Percentiles rank a stretch among this genome's conserved stretches.
Conservation (phyloP, 179 eudicot species). For the Spinacia oleracea region DNA sequence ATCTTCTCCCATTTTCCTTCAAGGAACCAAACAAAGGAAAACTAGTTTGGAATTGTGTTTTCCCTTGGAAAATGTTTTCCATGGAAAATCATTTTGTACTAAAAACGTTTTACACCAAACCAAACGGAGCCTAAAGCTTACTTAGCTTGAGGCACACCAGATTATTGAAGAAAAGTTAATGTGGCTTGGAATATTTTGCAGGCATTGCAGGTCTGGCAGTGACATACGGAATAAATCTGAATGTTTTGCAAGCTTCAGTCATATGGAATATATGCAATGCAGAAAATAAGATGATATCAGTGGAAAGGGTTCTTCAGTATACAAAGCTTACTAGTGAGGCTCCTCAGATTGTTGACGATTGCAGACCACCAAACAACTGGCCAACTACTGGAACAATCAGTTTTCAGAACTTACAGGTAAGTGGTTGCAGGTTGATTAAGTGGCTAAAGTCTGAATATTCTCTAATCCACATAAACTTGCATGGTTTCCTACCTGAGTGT, state of each 20-base stretch:
- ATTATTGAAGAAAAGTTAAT: background rate
- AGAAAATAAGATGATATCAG: constrained; percentile 93
- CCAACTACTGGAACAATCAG: constrained; percentile 72
- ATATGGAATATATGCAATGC: constrained; percentile 92
- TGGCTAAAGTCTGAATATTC: background rate
- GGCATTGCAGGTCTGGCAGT: constrained; percentile 97
- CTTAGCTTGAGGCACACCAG: background rate
- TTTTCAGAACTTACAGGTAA: constrained; percentile 78
- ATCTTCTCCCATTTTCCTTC: no score
- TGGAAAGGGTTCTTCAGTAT: constrained; percentile 88
- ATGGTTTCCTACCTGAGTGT: background rate
- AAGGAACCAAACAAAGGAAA: no score
- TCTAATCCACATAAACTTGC: background rate
- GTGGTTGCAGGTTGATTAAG: background rate
- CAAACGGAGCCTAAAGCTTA: no score
- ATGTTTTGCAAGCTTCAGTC: constrained; percentile 74
- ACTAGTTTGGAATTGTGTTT: no score
- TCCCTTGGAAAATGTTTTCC: no score
- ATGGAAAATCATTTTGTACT: no score
- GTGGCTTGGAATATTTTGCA: constrained; percentile 34
- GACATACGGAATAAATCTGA: constrained; percentile 84
- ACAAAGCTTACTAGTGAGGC: constrained; percentile 79
- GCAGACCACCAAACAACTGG: constrained; percentile 73
- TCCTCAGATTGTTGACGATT: constrained; percentile 60
- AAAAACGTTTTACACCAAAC: no score